These are phyloP conservation scores for Coleophoma cylindrospora DNA, from an alignment of 2,329 filamentous ascomycete genomes.

Conservation along the genomic window DNA sequence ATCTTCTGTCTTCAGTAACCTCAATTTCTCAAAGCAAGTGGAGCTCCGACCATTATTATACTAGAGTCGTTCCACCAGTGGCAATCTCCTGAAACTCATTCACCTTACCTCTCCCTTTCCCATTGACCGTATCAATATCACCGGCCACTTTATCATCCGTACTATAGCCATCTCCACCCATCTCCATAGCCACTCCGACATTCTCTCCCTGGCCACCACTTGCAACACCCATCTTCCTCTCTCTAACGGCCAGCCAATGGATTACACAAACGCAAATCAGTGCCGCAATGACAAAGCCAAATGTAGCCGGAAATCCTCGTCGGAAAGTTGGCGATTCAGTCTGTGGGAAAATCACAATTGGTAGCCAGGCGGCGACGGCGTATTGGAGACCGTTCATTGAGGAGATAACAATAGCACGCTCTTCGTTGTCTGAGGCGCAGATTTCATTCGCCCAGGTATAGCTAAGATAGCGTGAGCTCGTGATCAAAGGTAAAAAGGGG, in stretches of 20 bases:
- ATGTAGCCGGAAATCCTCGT: slow-evolving; percentile 8
- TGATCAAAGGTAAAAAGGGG: background rate
- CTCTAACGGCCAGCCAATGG: slow-evolving; percentile 1
- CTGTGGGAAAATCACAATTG: slow-evolving; percentile 29
- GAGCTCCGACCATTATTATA: too few relatives aligned
- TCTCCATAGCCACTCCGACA: background rate
- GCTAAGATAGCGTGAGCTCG: slow-evolving; percentile 1
- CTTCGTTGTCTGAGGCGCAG: slow-evolving; percentile 26
- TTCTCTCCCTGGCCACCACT: background rate
- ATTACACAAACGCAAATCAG: slow-evolving; percentile 5
- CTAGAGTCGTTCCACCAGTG: background rate
- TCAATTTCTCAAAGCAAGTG: background rate
- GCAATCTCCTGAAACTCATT: background rate
- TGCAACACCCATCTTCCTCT: background rate
- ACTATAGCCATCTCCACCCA: background rate
- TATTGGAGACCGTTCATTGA: slow-evolving; percentile 29
- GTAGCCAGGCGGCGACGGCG: slow-evolving; percentile 25
- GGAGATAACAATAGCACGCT: slow-evolving; percentile 26
- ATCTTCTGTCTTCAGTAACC: background rate
- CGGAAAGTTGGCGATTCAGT: slow-evolving; percentile 26
- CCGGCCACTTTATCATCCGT: background rate
- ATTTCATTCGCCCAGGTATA: slow-evolving; percentile 30
- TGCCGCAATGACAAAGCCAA: slow-evolving; percentile 9
- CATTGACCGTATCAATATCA: background rate
- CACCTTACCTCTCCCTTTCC: background rate